Conservation (phyloP, 1,284 basidiomycete species). For the Marasmius fiardii region DNA sequence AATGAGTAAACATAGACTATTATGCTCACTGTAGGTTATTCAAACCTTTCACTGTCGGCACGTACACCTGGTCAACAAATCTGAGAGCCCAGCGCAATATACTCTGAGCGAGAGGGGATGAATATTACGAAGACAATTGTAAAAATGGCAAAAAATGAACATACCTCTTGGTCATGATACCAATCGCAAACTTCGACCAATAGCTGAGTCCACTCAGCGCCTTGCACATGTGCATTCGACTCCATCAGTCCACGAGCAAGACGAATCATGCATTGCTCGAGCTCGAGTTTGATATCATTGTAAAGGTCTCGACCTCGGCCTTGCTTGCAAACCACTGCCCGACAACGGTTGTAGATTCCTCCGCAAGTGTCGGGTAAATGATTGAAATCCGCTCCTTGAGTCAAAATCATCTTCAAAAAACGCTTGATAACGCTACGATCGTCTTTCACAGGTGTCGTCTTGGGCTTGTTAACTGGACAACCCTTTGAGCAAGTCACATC, state of each 20-base stretch:
- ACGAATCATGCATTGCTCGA: slow-evolving; percentile 44
- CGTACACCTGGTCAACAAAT: slow-evolving; percentile 61
- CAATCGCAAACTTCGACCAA: slow-evolving; percentile 55
- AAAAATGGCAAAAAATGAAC: slow-evolving; percentile 21
- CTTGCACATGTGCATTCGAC: slow-evolving; percentile 23
- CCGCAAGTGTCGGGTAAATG: slow-evolving; percentile 48
- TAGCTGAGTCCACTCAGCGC: slow-evolving; percentile 45
- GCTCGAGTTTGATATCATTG: slow-evolving; percentile 44
- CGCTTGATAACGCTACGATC: slow-evolving; percentile 18
- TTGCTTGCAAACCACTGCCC: slow-evolving; percentile 44
- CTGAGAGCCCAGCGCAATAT: slow-evolving; percentile 56
- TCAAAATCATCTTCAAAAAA: slow-evolving; percentile 42
- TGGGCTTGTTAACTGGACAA: not conserved
- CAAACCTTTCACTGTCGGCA: slow-evolving; percentile 32
- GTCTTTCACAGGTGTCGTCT: not conserved
- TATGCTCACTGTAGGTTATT: slow-evolving; percentile 39
- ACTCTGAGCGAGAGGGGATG: slow-evolving; percentile 28
- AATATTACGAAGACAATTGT: not conserved
- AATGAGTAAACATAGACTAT: not conserved
- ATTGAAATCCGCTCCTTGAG: slow-evolving; percentile 26
- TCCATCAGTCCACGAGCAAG: slow-evolving; percentile 35
- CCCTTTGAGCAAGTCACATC: not conserved
- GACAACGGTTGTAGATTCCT: slow-evolving; percentile 52
- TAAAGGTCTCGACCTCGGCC: slow-evolving; percentile 56
- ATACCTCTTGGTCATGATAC: slow-evolving; percentile 62